Percentiles rank a stretch among this genome's conserved stretches.
Conservation (phyloP, 208 protist species). For the Trypanosoma theileri region DNA sequence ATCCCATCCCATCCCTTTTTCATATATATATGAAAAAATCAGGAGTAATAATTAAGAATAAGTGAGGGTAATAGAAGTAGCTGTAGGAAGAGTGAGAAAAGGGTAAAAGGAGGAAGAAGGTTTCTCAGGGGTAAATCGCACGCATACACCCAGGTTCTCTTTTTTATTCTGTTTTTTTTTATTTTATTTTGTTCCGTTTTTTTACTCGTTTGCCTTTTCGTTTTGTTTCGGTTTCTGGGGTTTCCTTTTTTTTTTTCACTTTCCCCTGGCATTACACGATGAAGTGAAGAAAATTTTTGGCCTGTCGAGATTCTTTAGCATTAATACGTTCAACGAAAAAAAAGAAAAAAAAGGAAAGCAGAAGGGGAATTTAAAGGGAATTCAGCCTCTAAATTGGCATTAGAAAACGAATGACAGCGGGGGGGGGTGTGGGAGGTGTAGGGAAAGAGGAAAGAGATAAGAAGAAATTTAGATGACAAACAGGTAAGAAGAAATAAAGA, state of each 20-base stretch:
- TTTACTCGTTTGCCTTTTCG: too few species aligned
- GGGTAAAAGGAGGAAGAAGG: neutral
- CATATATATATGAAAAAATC: conserved; percentile 7
- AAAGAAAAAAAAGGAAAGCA: neutral
- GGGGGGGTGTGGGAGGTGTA: conserved; percentile 2
- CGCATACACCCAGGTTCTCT: too few species aligned
- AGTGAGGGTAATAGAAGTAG: conserved; percentile 13
- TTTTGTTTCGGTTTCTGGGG: too few species aligned
- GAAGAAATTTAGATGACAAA: conserved; percentile 5
- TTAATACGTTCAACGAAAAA: neutral
- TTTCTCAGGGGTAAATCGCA: too few species aligned
- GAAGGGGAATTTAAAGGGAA: neutral
- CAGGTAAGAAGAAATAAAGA: conserved; percentile 11
- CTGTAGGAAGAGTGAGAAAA: neutral
- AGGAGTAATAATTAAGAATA: neutral
- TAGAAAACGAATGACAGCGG: conserved; percentile 9
- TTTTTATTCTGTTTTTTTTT: too few species aligned
- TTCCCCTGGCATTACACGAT: too few species aligned
- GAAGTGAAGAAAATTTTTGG: too few species aligned
- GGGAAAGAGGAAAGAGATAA: conserved; percentile 1
- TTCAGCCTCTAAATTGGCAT: neutral
- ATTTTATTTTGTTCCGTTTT: too few species aligned
- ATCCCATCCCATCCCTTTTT: too few species aligned
- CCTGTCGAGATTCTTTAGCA: too few species aligned
- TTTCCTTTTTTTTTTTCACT: too few species aligned